A percentile compares a stretch with the other conserved stretches of the same genome.
Evolutionary conservation across 2,329 filamentous ascomycete species (phyloP).

Genomic region (Trichoderma sp.): DNA sequence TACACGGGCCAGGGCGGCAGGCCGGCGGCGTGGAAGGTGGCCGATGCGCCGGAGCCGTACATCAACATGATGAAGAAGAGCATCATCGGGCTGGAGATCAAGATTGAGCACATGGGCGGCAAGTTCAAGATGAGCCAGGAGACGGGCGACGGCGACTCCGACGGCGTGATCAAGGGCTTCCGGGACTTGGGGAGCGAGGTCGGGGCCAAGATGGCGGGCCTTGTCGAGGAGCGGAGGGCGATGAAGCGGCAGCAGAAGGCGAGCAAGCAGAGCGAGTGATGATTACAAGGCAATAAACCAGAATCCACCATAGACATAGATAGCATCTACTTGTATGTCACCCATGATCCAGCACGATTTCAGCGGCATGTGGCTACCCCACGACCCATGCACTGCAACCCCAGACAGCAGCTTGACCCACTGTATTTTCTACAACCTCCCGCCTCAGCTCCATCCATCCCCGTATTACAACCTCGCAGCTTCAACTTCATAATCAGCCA

Average conservation of each 20-base stretch:
- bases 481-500: not conserved
- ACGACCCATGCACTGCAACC: not conserved
- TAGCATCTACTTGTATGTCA: no score
- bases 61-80: constrained; percentile 58
- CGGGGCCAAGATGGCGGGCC: constrained; percentile 35
- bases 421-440: not conserved
- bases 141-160: constrained; percentile 51
- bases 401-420: not conserved
- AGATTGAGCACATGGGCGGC: constrained; percentile 56
- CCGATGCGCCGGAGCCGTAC: constrained; percentile 58
- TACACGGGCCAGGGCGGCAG: constrained; percentile 44
- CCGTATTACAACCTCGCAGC: not conserved
- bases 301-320: no score
- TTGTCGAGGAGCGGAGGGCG: constrained; percentile 38
- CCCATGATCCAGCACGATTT: not conserved
- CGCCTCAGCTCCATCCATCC: not conserved
- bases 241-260: constrained; percentile 29
- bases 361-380: not conserved
- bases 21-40: constrained; percentile 54
- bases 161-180: constrained; percentile 62
- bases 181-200: constrained; percentile 37
- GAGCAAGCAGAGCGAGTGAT: not conserved
- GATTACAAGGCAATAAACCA: no score
- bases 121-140: constrained; percentile 72
- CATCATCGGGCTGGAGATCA: constrained; percentile 63